These are phyloP conservation scores for Puccinia triticina DNA, from an alignment of 1,284 basidiomycete genomes.

Conservation along the genomic window DNA sequence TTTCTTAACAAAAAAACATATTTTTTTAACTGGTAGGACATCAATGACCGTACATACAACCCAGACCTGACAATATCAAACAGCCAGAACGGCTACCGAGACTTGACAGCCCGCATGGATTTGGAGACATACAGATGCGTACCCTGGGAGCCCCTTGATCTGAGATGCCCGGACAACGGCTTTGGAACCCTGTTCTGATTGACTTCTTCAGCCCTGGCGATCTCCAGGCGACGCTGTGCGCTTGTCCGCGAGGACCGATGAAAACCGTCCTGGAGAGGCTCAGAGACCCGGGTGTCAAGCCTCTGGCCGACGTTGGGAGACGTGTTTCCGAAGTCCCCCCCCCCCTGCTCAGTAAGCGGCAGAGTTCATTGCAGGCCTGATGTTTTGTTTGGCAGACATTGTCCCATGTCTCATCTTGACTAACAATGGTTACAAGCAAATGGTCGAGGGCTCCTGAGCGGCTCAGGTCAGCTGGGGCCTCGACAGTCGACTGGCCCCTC, in stretches of 20 bases:
- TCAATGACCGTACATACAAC: constrained; percentile 73
- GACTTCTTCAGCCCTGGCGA: constrained; percentile 80
- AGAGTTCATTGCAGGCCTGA: constrained; percentile 85
- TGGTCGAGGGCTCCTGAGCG: constrained; percentile 72
- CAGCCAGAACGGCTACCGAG: constrained; percentile 84
- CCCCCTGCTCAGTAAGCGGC: constrained; percentile 65
- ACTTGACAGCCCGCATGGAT: constrained; percentile 81
- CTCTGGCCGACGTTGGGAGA: constrained; percentile 55
- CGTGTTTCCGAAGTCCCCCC: neutral
- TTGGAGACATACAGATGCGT: constrained; percentile 81
- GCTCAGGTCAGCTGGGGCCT: constrained; percentile 48
- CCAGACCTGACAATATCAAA: constrained; percentile 84
- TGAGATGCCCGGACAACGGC: neutral
- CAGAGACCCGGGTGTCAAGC: constrained; percentile 63
- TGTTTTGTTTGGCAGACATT: constrained; percentile 82
- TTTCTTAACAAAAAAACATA: too few species aligned
- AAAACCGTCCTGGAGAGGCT: constrained; percentile 66
- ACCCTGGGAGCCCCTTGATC: constrained; percentile 73
- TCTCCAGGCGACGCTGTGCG: constrained; percentile 72
- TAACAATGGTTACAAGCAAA: constrained; percentile 85
- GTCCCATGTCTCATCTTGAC: constrained; percentile 59
- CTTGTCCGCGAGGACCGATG: constrained; percentile 83
- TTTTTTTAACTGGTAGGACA: constrained; percentile 70
- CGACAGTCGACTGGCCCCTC: constrained; percentile 48
- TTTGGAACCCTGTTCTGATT: constrained; percentile 83